A percentile compares a stretch with the other conserved stretches of the same genome.
These are phyloP conservation scores for Juglanconis oblonga DNA, from an alignment of 2,329 filamentous ascomycete genomes.

Conservation along the genomic window DNA sequence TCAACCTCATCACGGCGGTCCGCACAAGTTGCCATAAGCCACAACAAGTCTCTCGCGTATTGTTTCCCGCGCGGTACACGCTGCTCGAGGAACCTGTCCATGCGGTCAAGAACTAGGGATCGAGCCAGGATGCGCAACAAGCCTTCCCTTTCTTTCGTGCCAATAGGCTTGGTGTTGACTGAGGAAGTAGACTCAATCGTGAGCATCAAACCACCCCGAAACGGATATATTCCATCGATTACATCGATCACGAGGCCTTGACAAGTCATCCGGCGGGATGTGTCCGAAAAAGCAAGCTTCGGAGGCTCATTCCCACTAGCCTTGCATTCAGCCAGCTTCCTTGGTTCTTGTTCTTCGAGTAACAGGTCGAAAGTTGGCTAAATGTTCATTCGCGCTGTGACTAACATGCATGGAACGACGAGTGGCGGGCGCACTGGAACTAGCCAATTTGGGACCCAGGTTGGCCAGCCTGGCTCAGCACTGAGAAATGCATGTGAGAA, in stretches of 20 bases:
- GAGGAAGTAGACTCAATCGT: neutral
- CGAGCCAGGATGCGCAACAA: neutral
- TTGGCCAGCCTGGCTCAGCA: neutral
- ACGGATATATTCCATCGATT: constrained; percentile 5
- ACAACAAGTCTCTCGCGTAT: constrained; percentile 2
- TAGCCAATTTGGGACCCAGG: constrained; percentile 13
- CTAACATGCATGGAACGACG: constrained; percentile 12
- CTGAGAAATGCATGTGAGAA: constrained; percentile 8
- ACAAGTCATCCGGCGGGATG: neutral
- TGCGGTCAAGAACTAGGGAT: constrained; percentile 7
- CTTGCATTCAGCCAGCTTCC: neutral
- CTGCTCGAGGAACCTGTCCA: constrained; percentile 5
- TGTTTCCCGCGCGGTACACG: neutral
- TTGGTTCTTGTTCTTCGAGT: neutral
- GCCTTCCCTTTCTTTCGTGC: neutral
- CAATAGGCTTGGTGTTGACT: neutral
- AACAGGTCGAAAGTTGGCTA: constrained; percentile 11
- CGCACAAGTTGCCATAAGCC: neutral
- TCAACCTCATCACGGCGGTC: neutral
- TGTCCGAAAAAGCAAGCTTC: neutral
- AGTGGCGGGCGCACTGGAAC: neutral
- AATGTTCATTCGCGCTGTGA: constrained; percentile 7
- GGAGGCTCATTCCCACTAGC: neutral
- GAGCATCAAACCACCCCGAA: neutral
- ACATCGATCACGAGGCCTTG: constrained; percentile 2